These are phyloP conservation scores for Debaryomyces coudertii DNA, from an alignment of 1,139 yeast species.

Conservation along the genomic window DNA sequence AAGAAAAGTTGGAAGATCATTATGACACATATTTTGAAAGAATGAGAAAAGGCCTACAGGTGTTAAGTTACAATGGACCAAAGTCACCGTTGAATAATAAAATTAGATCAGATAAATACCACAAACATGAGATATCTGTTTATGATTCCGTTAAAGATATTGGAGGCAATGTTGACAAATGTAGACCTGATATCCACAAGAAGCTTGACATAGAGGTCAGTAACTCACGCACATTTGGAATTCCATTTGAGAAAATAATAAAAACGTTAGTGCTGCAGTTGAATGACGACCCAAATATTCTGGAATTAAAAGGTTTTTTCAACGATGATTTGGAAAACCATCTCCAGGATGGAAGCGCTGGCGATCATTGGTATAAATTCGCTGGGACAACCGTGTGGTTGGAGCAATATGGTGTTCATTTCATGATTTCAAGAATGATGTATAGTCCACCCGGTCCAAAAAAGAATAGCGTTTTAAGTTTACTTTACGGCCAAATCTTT, in stretches of 20 bases:
- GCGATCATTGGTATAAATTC: slow-evolving; percentile 42
- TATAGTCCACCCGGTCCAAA: slow-evolving; percentile 31
- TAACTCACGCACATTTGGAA: slow-evolving; percentile 10
- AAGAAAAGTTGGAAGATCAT: slow-evolving; percentile 16
- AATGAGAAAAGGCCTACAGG: slow-evolving; percentile 11
- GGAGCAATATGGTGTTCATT: slow-evolving; percentile 47
- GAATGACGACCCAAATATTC: slow-evolving; percentile 14
- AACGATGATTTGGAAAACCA: slow-evolving; percentile 22
- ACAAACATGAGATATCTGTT: slow-evolving; percentile 16
- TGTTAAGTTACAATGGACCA: slow-evolving; percentile 17
- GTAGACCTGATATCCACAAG: slow-evolving; percentile 2
- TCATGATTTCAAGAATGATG: slow-evolving; percentile 45
- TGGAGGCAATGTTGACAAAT: slow-evolving; percentile 1
- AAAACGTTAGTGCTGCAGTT: slow-evolving; percentile 19
- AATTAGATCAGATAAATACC: slow-evolving; percentile 17
- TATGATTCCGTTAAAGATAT: slow-evolving; percentile 23
- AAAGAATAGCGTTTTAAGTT: slow-evolving; percentile 30
- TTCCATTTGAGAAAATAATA: slow-evolving; percentile 16
- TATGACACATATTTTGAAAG: slow-evolving; percentile 15
- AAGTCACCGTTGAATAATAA: slow-evolving; percentile 12
- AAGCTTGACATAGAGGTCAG: slow-evolving; percentile 16
- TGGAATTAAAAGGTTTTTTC: slow-evolving; percentile 24
- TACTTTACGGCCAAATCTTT: slow-evolving; percentile 34
- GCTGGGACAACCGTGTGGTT: slow-evolving; percentile 55
- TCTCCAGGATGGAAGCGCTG: slow-evolving; percentile 21